These are phyloP conservation scores for Bipolaris cookei DNA, from an alignment of 2,329 filamentous ascomycete genomes.

Conservation along the genomic window DNA sequence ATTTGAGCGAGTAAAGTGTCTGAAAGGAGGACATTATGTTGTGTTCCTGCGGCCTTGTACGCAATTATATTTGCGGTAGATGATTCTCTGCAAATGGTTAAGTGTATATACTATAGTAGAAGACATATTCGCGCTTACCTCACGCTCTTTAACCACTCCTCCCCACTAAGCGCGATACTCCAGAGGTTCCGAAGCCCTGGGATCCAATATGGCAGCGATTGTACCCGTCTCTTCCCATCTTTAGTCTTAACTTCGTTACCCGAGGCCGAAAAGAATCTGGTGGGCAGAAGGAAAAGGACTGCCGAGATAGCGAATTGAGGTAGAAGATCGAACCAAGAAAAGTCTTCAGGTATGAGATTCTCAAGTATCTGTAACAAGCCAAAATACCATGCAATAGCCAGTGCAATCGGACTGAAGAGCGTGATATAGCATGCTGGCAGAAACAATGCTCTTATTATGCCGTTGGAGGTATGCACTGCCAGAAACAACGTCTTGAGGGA, in stretches of 20 bases:
- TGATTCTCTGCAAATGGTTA: slow-evolving; percentile 38
- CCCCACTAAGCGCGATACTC: slow-evolving; percentile 56
- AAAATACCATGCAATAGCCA: slow-evolving; percentile 33
- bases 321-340: slow-evolving; percentile 38
- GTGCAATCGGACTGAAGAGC: slow-evolving; percentile 40
- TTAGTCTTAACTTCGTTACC: slow-evolving; percentile 20
- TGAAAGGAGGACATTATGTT: slow-evolving; percentile 59
- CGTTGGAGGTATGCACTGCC: slow-evolving; percentile 43
- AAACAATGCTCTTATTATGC: slow-evolving; percentile 43
- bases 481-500: slow-evolving; percentile 42
- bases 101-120: neutral
- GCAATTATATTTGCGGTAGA: slow-evolving; percentile 54
- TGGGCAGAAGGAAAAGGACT: slow-evolving; percentile 38
- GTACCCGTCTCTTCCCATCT: slow-evolving; percentile 51
- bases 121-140: slow-evolving; percentile 39
- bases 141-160: slow-evolving; percentile 53
- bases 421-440: slow-evolving; percentile 43
- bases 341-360: slow-evolving; percentile 30
- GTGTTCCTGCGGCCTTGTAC: slow-evolving; percentile 57
- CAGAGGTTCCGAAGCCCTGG: slow-evolving; percentile 63
- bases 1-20: slow-evolving; percentile 53
- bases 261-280: slow-evolving; percentile 38
- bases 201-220: slow-evolving; percentile 64
- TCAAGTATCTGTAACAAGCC: slow-evolving; percentile 27
- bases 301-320: slow-evolving; percentile 38